These are phyloP conservation scores for Plasmodium sp. DNA, from an alignment of 169 alveolate genomes.

Conservation along the genomic window DNA sequence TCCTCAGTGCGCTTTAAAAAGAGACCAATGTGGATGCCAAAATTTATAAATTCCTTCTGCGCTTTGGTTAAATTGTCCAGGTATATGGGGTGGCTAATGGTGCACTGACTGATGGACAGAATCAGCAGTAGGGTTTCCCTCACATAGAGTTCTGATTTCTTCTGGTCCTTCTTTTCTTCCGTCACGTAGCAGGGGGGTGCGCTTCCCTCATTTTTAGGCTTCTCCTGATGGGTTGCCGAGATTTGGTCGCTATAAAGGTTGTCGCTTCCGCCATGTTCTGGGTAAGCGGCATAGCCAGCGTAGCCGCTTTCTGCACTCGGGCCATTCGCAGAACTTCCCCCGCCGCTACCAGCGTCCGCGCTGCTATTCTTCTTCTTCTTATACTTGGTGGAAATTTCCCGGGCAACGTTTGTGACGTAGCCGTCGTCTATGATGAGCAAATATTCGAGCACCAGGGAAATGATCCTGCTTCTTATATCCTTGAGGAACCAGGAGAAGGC, in stretches of 20 bases:
- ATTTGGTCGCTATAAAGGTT: neutral
- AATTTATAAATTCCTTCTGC: conserved; percentile 82
- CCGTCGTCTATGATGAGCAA: conserved; percentile 80
- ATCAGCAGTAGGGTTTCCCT: conserved; percentile 82
- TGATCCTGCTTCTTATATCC: conserved; percentile 84
- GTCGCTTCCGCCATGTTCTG: neutral
- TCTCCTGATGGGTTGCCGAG: neutral
- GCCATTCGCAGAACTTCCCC: neutral
- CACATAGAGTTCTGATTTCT: conserved; percentile 60
- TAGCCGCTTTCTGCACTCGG: neutral
- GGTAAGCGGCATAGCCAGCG: neutral
- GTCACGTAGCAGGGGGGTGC: conserved; percentile 11
- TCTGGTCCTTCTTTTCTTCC: conserved; percentile 24
- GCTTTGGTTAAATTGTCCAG: conserved; percentile 77
- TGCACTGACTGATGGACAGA: conserved; percentile 82
- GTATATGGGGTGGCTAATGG: conserved; percentile 83
- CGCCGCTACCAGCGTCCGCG: neutral
- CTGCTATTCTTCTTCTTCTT: neutral
- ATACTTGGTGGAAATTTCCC: conserved; percentile 14
- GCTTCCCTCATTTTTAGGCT: neutral
- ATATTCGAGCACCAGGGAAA: conserved; percentile 83
- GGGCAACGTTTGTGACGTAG: conserved; percentile 72
- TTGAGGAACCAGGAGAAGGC: conserved; percentile 88
- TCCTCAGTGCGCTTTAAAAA: conserved; percentile 73
- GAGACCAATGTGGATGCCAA: conserved; percentile 84